These are phyloP conservation scores for Entomortierella parvispora DNA, from an alignment of 192 early-diverging fungal species.

Conservation along the genomic window DNA sequence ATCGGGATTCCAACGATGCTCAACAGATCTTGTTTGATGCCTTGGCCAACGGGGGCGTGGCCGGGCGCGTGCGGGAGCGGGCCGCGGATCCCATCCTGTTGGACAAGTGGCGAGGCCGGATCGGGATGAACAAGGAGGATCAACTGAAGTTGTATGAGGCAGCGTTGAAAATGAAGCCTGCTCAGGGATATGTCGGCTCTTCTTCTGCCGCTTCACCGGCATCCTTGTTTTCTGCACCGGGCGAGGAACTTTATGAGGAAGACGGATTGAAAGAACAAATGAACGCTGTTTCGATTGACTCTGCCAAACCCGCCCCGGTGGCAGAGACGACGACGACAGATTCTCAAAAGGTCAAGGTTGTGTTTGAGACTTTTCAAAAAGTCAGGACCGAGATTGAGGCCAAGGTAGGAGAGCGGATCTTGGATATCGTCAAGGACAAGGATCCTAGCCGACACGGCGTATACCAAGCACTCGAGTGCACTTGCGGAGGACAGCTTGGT, in stretches of 20 bases:
- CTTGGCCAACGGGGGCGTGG: slow-evolving; percentile 40
- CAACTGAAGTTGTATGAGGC: slow-evolving; percentile 42
- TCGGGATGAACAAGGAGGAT: slow-evolving; percentile 55
- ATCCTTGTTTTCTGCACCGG: slow-evolving; percentile 36
- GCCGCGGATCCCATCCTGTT: slow-evolving; percentile 36
- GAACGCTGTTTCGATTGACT: slow-evolving; percentile 29
- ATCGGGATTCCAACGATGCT: slow-evolving; percentile 50
- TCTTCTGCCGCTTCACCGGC: not conserved
- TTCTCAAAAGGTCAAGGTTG: slow-evolving; percentile 40
- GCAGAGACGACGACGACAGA: not conserved
- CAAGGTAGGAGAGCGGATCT: slow-evolving; percentile 45
- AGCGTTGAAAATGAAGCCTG: slow-evolving; percentile 13
- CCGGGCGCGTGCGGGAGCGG: slow-evolving; percentile 24
- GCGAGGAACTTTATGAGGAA: slow-evolving; percentile 42
- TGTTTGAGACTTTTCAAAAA: slow-evolving; percentile 53
- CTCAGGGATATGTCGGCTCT: not conserved
- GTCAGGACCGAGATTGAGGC: slow-evolving; percentile 56
- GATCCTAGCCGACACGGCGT: slow-evolving; percentile 59
- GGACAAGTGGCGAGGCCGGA: slow-evolving; percentile 65
- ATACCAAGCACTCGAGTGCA: slow-evolving; percentile 58
- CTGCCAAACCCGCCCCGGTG: not conserved
- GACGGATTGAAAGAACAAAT: slow-evolving; percentile 38
- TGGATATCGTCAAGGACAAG: slow-evolving; percentile 59
- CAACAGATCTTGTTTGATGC: slow-evolving; percentile 54
- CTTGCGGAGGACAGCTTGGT: slow-evolving; percentile 64